Base-by-base conservation (phyloP, 108 stramenopile species). In the Stephanodiscus minutulus region DNA sequence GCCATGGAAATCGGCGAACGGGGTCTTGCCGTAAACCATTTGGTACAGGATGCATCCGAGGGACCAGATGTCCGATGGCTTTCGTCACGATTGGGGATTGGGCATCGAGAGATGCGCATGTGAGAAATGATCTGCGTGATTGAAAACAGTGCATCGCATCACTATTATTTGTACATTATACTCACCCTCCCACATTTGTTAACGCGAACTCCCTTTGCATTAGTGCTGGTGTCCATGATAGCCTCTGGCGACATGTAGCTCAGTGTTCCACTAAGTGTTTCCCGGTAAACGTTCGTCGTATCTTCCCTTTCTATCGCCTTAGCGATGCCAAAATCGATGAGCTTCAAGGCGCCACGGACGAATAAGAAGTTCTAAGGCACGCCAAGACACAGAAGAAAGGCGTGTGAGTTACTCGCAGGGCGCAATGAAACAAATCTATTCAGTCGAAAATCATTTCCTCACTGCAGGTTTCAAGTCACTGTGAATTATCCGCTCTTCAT, bases 281-380 rank as follows among this genome's bases (percentile, higher is more conserved):
- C 98, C 36, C 98, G 82, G 57, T 95, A 95, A 65, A 99, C 96
- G 84, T 98, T 99, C 1, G 97, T 98, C 33, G 99, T 99, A 65
- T 98, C 98, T 63, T 97, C 93, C 22, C 79, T 88, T 61, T 89
- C 85, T 56, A 99, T 98, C 4, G 96, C 96, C 70, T 98, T 98
- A 24, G 99, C 97, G 54, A 99, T 99, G 33, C 99, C 99, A 70
- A 99, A 99, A 82, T 99, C 99, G 60, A 99, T 99, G 8, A 99
- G 90, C 73, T 99, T 99, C 39, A 99, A 82, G 24, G 88, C 82
- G 17, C 99, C 99, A 36, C 84, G 80, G n/a, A 98, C 92, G 66
- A 94, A 94, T 48, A 96, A 78, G 77, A 94, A 94, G 68, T 94
- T 94, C 70, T 76, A 20, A 5, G 9, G 17, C 24, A 15, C 25